Evolutionary conservation across 768 basidiomycete species (phyloP).

Genomic region (Cystofilobasidium ferigula): DNA sequence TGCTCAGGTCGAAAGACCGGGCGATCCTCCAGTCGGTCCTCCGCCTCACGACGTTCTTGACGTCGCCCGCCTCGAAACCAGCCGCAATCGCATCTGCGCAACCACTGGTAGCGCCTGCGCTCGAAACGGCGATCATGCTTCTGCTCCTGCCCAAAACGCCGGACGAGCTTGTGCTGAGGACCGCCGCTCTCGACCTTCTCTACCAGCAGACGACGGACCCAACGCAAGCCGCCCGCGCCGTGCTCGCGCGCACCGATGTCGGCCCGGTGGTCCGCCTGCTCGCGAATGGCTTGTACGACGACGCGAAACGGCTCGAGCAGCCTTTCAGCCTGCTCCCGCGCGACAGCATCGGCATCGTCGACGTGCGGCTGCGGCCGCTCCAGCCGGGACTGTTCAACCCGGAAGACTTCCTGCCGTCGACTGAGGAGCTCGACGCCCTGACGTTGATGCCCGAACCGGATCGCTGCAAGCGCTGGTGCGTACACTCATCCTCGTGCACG

Average conservation of each 20-base stretch:
- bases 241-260: conserved; percentile 15
- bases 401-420: background rate
- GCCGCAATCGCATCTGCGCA: background rate
- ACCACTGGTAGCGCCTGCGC: conserved; percentile 6
- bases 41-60: conserved; percentile 7
- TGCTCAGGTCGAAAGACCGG: conserved; percentile 18
- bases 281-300: conserved; percentile 21
- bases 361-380: background rate
- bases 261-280: conserved; percentile 10
- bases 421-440: conserved; percentile 9
- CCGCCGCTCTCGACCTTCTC: conserved; percentile 16
- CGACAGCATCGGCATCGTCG: background rate
- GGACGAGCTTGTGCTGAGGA: background rate
- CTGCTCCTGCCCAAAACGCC: conserved; percentile 8
- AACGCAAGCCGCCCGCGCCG: background rate
- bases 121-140: background rate
- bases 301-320: background rate
- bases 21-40: conserved; percentile 13
- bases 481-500: too few relatives aligned
- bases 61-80: background rate
- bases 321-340: background rate
- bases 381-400: background rate
- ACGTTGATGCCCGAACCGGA: conserved; percentile 10
- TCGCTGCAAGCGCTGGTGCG: conserved; percentile 17
- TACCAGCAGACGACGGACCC: conserved; percentile 18